Evolutionary conservation across 768 basidiomycete species (phyloP), one percentile per base, ranked within the genome.

Genomic region (Ramaria sp.): DNA sequence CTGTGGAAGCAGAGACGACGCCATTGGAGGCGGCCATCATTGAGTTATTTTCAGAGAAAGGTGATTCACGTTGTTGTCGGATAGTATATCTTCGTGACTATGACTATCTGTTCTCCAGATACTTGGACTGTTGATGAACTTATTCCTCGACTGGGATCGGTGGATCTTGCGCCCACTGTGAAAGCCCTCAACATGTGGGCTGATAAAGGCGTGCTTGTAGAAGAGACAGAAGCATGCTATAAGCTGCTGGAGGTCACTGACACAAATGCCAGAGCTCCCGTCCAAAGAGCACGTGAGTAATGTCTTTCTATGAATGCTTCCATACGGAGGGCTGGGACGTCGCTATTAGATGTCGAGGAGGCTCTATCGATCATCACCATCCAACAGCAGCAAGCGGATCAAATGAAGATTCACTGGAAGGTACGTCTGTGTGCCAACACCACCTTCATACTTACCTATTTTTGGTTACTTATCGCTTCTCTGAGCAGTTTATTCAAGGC

Each of bases 1-100:
- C 72, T 4, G 59, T 96, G 34, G 79, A 81, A 20, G 80, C 80
- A 3, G 84, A 91, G 43, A 91, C 90, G 3, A 82, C 84, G 1
- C 91, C 93, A 0, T 69, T 98, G 19, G 94, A 98, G 66, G 96
- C 95, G 9, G 87, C 91, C 1, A 81, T 95, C 59, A 83, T 94
- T 50, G 91, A 94, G 63, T 73, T 91, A 3, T 96, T 97, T 66
- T 83, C 82, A 0, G 74, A 83, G 57, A 80, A 83, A 68, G 73
- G 91, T 84, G 31, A 22, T 68, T 47, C 48, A 10, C 9, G 20
- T 15, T 22, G 6, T 22, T 17, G 6, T 13, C 38, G 31, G 15
- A 34, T 19, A 17, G 6, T 15, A 19, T 37, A 37, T 24, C 6
- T 37, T 30, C 9, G n/a, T n/a, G 37, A 5, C 6, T 52, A 27